These are phyloP conservation scores for Orbilia brochopaga DNA, from an alignment of 2,329 filamentous ascomycete species.

Conservation along the genomic window DNA sequence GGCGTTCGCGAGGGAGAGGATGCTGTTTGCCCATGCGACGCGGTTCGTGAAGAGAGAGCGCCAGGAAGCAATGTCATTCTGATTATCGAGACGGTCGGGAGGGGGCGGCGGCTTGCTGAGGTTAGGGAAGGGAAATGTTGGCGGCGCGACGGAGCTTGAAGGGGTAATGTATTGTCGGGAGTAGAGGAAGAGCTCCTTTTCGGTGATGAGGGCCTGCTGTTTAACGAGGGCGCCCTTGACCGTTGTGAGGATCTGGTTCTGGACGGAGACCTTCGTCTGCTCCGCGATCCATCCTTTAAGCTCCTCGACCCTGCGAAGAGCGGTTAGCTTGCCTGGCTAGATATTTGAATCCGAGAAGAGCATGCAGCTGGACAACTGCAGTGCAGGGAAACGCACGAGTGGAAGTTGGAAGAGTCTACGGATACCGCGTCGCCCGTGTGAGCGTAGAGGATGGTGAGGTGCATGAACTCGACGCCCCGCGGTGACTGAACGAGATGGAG, in stretches of 20 bases:
- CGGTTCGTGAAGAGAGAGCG: constrained; percentile 81
- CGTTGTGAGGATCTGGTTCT: constrained; percentile 87
- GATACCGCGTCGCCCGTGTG: constrained; percentile 54
- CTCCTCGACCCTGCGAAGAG: constrained; percentile 72
- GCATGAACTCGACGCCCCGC: constrained; percentile 50
- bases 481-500: not conserved
- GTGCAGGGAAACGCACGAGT: constrained; percentile 49
- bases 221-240: constrained; percentile 83
- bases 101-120: constrained; percentile 67
- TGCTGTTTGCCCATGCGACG: constrained; percentile 75
- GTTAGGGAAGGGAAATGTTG: constrained; percentile 65
- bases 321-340: not conserved
- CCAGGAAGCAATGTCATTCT: constrained; percentile 85
- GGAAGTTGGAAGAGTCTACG: constrained; percentile 53
- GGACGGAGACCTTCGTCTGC: constrained; percentile 73
- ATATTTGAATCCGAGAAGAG: not conserved
- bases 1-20: constrained; percentile 71
- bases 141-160: constrained; percentile 61
- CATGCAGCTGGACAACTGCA: not conserved
- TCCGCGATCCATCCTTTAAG: constrained; percentile 80
- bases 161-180: constrained; percentile 76
- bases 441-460: constrained; percentile 53
- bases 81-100: constrained; percentile 82
- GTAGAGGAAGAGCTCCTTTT: constrained; percentile 92
- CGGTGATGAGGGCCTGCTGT: constrained; percentile 76